Evolutionary conservation across 768 basidiomycete species (phyloP).

Genomic region (Tulasnella sp.): DNA sequence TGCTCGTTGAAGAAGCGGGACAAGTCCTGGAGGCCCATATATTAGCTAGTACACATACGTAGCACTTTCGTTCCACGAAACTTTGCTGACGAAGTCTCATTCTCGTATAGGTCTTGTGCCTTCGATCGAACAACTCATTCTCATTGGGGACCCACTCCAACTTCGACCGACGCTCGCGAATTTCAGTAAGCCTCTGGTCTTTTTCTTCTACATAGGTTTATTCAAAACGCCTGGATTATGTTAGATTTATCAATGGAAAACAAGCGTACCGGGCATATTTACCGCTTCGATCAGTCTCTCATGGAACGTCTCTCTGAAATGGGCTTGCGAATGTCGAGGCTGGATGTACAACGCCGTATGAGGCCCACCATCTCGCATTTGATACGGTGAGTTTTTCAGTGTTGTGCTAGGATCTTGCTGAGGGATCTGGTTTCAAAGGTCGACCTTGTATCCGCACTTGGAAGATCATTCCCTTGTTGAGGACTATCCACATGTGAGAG

Average conservation of each 20-base stretch:
- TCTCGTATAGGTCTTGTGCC: slow-evolving; percentile 18
- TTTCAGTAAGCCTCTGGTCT: slow-evolving; percentile 37
- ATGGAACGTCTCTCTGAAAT: slow-evolving; percentile 57
- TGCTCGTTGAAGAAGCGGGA: too few relatives aligned
- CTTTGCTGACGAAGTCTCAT: neutral
- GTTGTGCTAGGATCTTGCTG: neutral
- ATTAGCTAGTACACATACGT: slow-evolving; percentile 26
- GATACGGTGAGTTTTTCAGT: slow-evolving; percentile 34
- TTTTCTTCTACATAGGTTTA: neutral
- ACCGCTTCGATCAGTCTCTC: slow-evolving; percentile 57
- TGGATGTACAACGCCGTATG: slow-evolving; percentile 68
- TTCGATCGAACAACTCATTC: too few relatives aligned
- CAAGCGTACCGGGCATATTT: slow-evolving; percentile 43
- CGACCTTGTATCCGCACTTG: slow-evolving; percentile 50
- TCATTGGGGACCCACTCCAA: too few relatives aligned
- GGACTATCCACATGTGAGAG: slow-evolving; percentile 45
- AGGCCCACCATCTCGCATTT: slow-evolving; percentile 54
- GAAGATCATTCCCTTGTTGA: slow-evolving; percentile 45
- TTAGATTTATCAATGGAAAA: too few relatives aligned
- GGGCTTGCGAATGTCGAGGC: slow-evolving; percentile 53
- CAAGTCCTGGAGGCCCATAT: slow-evolving; percentile 72
- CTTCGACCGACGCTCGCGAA: neutral
- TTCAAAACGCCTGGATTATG: slow-evolving; percentile 28
- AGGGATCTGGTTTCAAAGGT: slow-evolving; percentile 26
- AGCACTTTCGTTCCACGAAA: neutral